phyloP scores from a whole-genome alignment of 805 yeast species.

The Zygoascus ofunaensis region DNA sequence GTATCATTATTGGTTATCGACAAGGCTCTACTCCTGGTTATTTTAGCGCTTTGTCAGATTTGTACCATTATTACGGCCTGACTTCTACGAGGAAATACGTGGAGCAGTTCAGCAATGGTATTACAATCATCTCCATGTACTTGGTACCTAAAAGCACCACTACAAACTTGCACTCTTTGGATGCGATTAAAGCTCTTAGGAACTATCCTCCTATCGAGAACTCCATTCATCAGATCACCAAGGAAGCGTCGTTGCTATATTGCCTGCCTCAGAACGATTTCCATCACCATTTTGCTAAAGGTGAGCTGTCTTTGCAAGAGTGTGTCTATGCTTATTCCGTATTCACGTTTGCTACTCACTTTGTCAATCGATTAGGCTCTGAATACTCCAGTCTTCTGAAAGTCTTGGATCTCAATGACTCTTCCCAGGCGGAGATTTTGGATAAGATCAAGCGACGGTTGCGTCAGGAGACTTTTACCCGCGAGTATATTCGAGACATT shows the following conservation, averaged over 20 bases:
- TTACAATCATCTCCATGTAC: slow-evolving; percentile 79
- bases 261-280: slow-evolving; percentile 84
- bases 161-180: slow-evolving; percentile 27
- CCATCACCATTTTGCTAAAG: slow-evolving; percentile 58
- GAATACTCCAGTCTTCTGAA: slow-evolving; percentile 66
- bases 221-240: slow-evolving; percentile 79
- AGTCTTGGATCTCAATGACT: slow-evolving; percentile 54
- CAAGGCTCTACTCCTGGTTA: slow-evolving; percentile 78
- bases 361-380: slow-evolving; percentile 86
- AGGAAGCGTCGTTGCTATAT: slow-evolving; percentile 87
- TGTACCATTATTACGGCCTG: slow-evolving; percentile 82
- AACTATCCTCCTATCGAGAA: slow-evolving; percentile 48
- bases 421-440: slow-evolving; percentile 67
- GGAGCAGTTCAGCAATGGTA: slow-evolving; percentile 86
- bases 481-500: slow-evolving; percentile 68
- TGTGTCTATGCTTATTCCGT: slow-evolving; percentile 91
- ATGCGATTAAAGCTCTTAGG: slow-evolving; percentile 23
- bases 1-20: slow-evolving; percentile 82
- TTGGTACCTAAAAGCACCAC: slow-evolving; percentile 53
- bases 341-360: slow-evolving; percentile 85
- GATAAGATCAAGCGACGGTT: slow-evolving; percentile 76
- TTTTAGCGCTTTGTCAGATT: slow-evolving; percentile 75
- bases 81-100: slow-evolving; percentile 82
- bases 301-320: slow-evolving; percentile 86
- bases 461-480: slow-evolving; percentile 88